These are phyloP conservation scores for Ascosphaera apis DNA, from an alignment of 2,329 filamentous ascomycete genomes.

Conservation along the genomic window DNA sequence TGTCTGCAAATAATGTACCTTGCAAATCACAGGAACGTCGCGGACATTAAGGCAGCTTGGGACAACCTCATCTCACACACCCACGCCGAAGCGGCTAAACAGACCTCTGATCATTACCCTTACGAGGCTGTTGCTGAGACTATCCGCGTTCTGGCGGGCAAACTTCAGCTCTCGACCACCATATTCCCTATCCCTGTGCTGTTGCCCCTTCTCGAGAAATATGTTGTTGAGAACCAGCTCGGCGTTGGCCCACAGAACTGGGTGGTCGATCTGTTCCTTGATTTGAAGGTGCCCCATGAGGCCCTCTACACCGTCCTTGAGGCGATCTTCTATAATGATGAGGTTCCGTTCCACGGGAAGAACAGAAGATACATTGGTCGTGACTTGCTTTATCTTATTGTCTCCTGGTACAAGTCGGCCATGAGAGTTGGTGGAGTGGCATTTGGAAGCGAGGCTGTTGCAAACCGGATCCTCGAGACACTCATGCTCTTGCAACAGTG, in stretches of 20 bases:
- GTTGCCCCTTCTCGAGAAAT: slow-evolving; percentile 32
- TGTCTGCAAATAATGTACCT: slow-evolving; percentile 81
- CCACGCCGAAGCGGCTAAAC: slow-evolving; percentile 30
- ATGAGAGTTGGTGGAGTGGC: slow-evolving; percentile 29
- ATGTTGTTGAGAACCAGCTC: slow-evolving; percentile 28
- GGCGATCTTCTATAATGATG: slow-evolving; percentile 42
- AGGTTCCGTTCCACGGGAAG: slow-evolving; percentile 37
- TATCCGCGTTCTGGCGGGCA: slow-evolving; percentile 32
- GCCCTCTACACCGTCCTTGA: slow-evolving; percentile 39
- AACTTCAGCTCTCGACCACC: slow-evolving; percentile 31
- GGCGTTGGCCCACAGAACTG: slow-evolving; percentile 27
- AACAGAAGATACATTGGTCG: slow-evolving; percentile 33
- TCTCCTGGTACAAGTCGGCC: slow-evolving; percentile 36
- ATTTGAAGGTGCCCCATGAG: slow-evolving; percentile 38
- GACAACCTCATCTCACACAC: slow-evolving; percentile 52
- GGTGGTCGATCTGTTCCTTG: slow-evolving; percentile 43
- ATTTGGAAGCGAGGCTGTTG: slow-evolving; percentile 38
- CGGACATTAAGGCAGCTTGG: slow-evolving; percentile 72
- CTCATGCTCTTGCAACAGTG: slow-evolving; percentile 22
- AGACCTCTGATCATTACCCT: slow-evolving; percentile 15
- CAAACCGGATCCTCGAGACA: slow-evolving; percentile 23
- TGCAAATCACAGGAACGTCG: slow-evolving; percentile 71
- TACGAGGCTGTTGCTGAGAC: slow-evolving; percentile 29
- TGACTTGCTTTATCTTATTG: slow-evolving; percentile 38
- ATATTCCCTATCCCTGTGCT: slow-evolving; percentile 31